phyloP scores from a whole-genome alignment of 805 yeast genomes.

The Lachancea dasiensis region DNA sequence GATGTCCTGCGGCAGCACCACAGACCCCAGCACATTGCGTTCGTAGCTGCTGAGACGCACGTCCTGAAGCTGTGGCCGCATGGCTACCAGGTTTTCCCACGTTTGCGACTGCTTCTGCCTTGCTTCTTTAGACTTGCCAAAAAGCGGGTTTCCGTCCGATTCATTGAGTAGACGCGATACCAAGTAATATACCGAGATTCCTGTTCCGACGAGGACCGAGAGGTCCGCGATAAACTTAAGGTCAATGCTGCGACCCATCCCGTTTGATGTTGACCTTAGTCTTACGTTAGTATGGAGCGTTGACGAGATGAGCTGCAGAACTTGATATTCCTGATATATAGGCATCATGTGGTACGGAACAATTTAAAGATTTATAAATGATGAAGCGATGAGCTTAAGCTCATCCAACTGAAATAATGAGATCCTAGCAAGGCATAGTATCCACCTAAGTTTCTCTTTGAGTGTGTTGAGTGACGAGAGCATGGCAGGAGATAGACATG shows the following conservation, averaged over 20 bases:
- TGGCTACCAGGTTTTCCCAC: constrained; percentile 48
- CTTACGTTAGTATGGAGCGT: too few relatives aligned
- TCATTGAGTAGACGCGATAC: constrained; percentile 40
- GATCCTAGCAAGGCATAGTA: too few relatives aligned
- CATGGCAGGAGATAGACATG: constrained; percentile 28
- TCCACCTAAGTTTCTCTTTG: too few relatives aligned
- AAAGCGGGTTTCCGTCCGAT: constrained; percentile 38
- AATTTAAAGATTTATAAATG: too few relatives aligned
- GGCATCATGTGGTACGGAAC: too few relatives aligned
- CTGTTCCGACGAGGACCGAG: constrained; percentile 53
- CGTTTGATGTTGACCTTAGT: background rate
- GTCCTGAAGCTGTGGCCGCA: constrained; percentile 51
- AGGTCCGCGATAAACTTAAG: constrained; percentile 40
- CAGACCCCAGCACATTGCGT: constrained; percentile 63
- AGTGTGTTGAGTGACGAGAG: too few relatives aligned
- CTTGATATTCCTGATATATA: too few relatives aligned
- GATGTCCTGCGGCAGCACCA: constrained; percentile 81
- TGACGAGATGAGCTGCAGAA: too few relatives aligned
- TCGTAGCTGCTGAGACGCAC: constrained; percentile 64
- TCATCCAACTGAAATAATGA: too few relatives aligned
- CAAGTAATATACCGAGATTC: constrained; percentile 63
- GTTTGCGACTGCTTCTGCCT: constrained; percentile 55
- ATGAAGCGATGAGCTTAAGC: too few relatives aligned
- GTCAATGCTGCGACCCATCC: constrained; percentile 34
- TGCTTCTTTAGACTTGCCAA: constrained; percentile 46